A percentile compares a stretch with the other conserved stretches of the same genome.
Evolutionary conservation across 345 rosid genomes (phyloP).

Genomic region (Lepidium africanum): DNA sequence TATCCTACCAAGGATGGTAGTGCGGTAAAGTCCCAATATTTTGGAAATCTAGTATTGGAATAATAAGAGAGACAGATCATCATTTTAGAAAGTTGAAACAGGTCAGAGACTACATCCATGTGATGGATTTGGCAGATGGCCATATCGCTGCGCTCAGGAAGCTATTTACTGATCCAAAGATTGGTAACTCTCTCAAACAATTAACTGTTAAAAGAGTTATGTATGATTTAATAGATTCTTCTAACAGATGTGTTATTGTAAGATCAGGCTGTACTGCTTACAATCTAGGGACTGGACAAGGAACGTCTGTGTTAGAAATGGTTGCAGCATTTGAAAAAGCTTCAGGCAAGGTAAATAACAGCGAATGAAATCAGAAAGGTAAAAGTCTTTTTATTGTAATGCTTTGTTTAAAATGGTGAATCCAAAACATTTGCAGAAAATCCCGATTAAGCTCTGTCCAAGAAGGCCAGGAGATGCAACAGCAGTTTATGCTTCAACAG

Average conservation of each 20-base stretch:
- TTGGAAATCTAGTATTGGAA: neutral
- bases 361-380: neutral
- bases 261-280: conserved; percentile 64
- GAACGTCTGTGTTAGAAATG: conserved; percentile 87
- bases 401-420: neutral
- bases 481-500: conserved; percentile 72
- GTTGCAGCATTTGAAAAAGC: conserved; percentile 87
- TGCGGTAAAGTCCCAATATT: conserved; percentile 42
- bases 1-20: conserved; percentile 86
- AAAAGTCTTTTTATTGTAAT: neutral
- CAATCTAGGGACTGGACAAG: conserved; percentile 82
- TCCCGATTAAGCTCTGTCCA: conserved; percentile 64
- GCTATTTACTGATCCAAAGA: conserved; percentile 46
- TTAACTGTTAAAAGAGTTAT: neutral
- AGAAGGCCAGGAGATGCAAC: conserved; percentile 92
- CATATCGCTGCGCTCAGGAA: conserved; percentile 82
- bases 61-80: neutral
- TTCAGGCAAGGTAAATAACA: conserved; percentile 58
- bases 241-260: conserved; percentile 8
- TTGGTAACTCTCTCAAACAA: conserved; percentile 30
- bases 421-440: conserved; percentile 46
- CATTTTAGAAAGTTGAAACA: conserved; percentile 27
- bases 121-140: conserved; percentile 95
- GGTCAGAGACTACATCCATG: conserved; percentile 90
- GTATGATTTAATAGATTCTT: neutral